Base-by-base conservation (phyloP, 768 basidiomycete species). In the Psilocybe azurescens region DNA sequence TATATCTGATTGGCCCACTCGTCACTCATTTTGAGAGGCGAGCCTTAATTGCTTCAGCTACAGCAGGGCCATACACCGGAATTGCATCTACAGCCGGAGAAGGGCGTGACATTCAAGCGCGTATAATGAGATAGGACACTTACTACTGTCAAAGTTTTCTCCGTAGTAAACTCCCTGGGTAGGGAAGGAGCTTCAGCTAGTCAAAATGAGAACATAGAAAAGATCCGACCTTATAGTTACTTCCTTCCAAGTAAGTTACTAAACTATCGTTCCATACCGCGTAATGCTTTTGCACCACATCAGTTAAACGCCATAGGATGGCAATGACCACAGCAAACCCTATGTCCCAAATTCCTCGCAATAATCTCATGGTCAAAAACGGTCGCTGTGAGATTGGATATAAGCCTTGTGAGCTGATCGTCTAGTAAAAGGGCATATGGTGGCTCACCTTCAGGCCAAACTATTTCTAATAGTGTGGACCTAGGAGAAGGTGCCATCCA, bases 391-490 rank as follows among this genome's bases (percentile, higher is more conserved):
- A 10, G 36, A 54, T 16, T 13, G 29, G 18, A 61, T n/a, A 49
- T 11, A 32, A 7, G 16, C 6, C 3, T 18, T n/a, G 30, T 53
- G 33, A 53, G 52, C 33, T 13, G 33, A 33, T n/a, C 33, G 32
- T 36, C 13, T 5, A 53, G 5, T 36, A 20, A 11, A 0, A 8
- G 32, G 32, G 24, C 24, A 24, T 24, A 24, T 24, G 30, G 28
- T 29, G 6, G 62, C 71, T 53, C 85, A 50, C 88, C 87, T n/a
- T 70, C 73, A 0, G 87, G 87, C 66, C 75, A 84, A 71, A 90
- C 83, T n/a, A 90, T 83, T 72, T 91, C 89, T 64, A 91, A 85
- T 10, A 89, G 83, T 11, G 88, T 84, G 20, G 87, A 82, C 39
- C 82, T 72, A 1, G 82, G 80, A 3, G 86, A 86, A 14, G 79